These are phyloP conservation scores for Aureobasidium mangrovei DNA, from an alignment of 2,329 filamentous ascomycete genomes.

Conservation along the genomic window DNA sequence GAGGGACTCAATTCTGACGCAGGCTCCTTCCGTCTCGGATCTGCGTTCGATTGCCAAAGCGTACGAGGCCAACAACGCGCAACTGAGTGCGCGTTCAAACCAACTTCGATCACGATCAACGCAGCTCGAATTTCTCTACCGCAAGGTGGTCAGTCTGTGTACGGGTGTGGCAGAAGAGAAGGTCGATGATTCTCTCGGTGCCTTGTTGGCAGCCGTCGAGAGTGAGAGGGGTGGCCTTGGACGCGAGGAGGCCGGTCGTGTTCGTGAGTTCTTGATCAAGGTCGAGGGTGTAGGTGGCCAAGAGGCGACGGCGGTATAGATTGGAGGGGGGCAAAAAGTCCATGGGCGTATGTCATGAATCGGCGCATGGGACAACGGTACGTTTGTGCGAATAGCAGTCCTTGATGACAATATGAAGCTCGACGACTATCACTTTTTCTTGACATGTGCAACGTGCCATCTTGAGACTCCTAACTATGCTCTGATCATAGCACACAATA, in stretches of 20 bases:
- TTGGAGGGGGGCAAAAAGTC: too few relatives aligned
- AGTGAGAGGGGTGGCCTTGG: conserved; percentile 51
- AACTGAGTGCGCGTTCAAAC: conserved; percentile 58
- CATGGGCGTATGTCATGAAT: too few relatives aligned
- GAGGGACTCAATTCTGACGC: conserved; percentile 3
- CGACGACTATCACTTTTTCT: too few relatives aligned
- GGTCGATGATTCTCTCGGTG: conserved; percentile 72
- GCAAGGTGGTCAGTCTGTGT: conserved; percentile 78
- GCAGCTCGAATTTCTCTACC: conserved; percentile 79
- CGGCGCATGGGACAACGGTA: too few relatives aligned
- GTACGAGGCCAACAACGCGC: conserved; percentile 59
- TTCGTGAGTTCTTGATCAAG: conserved; percentile 69
- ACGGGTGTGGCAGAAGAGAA: conserved; percentile 68
- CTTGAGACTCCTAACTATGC: too few relatives aligned
- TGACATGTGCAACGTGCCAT: too few relatives aligned
- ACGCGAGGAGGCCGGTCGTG: conserved; percentile 47
- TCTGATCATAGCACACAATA: too few relatives aligned
- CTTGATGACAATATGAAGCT: too few relatives aligned
- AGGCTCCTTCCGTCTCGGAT: neutral
- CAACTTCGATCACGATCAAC: conserved; percentile 69
- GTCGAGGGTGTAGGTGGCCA: conserved; percentile 49
- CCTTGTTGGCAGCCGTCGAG: conserved; percentile 77
- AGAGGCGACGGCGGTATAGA: too few relatives aligned
- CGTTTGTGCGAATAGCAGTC: too few relatives aligned
- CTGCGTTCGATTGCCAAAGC: conserved; percentile 62